Conservation (phyloP, 1,284 basidiomycete species). For the Trametes sp. region DNA sequence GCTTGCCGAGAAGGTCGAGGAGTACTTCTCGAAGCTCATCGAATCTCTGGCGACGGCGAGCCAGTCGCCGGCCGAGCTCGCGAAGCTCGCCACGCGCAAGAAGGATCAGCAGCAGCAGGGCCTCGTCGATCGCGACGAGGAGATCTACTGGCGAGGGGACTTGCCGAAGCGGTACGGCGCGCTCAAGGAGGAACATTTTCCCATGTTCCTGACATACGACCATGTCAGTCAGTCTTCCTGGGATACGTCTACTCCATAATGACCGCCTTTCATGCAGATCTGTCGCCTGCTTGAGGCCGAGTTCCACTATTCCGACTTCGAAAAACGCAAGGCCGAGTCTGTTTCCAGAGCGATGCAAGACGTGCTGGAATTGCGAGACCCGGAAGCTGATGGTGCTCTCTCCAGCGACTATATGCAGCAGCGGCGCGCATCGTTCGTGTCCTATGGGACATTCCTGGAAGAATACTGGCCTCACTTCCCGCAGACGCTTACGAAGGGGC, state of each 20-base stretch:
- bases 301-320: constrained; percentile 12
- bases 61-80: constrained; percentile 49
- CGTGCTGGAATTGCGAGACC: constrained; percentile 10
- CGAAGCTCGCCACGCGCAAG: constrained; percentile 32
- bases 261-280: constrained; percentile 1
- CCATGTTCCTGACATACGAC: constrained; percentile 74
- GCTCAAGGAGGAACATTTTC: constrained; percentile 69
- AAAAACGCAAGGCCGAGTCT: constrained; percentile 8
- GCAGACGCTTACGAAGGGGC: constrained; percentile 58
- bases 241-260: neutral
- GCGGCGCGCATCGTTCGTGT: constrained; percentile 44
- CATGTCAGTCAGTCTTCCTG: constrained; percentile 45
- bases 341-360: constrained; percentile 15
- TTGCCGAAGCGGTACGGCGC: constrained; percentile 65
- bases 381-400: neutral
- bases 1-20: constrained; percentile 71
- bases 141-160: constrained; percentile 50
- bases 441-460: constrained; percentile 58
- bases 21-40: constrained; percentile 65
- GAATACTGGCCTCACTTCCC: constrained; percentile 73
- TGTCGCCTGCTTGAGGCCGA: constrained; percentile 34
- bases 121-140: constrained; percentile 59
- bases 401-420: constrained; percentile 41
- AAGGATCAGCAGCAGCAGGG: constrained; percentile 41
- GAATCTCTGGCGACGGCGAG: constrained; percentile 53